phyloP scores from a whole-genome alignment of 2,329 filamentous ascomycete genomes.

The Diaporthe longicolla region DNA sequence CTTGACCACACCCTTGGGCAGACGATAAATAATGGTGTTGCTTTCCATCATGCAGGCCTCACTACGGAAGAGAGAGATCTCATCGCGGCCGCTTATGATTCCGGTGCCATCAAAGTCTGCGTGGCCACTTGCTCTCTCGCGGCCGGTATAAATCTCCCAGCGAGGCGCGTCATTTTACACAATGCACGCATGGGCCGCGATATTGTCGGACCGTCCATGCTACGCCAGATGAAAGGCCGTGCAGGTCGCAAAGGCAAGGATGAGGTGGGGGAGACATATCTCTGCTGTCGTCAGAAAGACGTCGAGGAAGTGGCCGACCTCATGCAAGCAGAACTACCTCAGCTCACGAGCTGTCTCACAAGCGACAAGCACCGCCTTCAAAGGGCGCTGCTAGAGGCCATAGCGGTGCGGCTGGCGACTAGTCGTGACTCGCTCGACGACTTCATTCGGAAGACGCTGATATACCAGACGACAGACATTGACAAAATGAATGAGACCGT shows the following conservation, averaged over 20 bases:
- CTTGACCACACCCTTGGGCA: conserved; percentile 76
- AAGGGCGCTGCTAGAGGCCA: conserved; percentile 78
- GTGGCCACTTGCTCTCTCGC: conserved; percentile 85
- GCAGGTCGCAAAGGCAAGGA: conserved; percentile 85
- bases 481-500: conserved; percentile 67
- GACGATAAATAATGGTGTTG: conserved; percentile 76
- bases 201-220: conserved; percentile 82
- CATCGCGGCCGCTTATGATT: conserved; percentile 79
- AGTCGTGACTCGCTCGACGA: conserved; percentile 75
- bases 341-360: conserved; percentile 76
- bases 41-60: conserved; percentile 81
- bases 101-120: conserved; percentile 76
- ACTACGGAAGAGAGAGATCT: conserved; percentile 83
- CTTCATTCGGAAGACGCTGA: conserved; percentile 77
- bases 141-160: conserved; percentile 85
- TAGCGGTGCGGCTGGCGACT: conserved; percentile 77
- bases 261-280: conserved; percentile 81
- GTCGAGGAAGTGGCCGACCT: conserved; percentile 78
- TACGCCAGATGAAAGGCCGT: conserved; percentile 85
- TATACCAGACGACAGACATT: conserved; percentile 70
- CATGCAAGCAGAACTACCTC: conserved; percentile 80
- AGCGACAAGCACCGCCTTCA: conserved; percentile 78
- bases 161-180: conserved; percentile 81
- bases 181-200: conserved; percentile 83
- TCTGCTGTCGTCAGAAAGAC: conserved; percentile 79